Evolutionary conservation across 2,329 filamentous ascomycete genomes (phyloP).

Genomic region (Rutstroemia sydowiana): DNA sequence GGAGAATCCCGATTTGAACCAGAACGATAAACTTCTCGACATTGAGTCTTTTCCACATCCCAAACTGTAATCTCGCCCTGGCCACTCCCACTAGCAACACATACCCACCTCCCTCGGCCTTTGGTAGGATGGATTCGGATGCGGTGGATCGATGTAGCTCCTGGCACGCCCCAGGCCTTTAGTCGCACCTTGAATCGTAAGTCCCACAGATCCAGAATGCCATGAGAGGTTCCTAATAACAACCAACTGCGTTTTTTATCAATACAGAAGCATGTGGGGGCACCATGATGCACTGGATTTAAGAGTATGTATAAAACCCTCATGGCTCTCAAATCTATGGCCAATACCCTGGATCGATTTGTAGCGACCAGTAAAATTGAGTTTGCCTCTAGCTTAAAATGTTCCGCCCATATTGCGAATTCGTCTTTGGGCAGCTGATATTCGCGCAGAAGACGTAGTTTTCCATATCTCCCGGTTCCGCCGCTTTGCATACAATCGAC

Average conservation of each 20-base stretch:
- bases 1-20: slow-evolving; percentile 52
- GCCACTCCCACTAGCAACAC: slow-evolving; percentile 79
- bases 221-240: slow-evolving; percentile 83
- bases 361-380: slow-evolving; percentile 86
- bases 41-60: slow-evolving; percentile 87
- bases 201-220: slow-evolving; percentile 91
- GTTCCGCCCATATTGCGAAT: slow-evolving; percentile 82
- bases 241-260: slow-evolving; percentile 86
- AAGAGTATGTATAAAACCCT: slow-evolving; percentile 68
- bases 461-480: slow-evolving; percentile 65
- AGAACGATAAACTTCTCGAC: slow-evolving; percentile 77
- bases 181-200: slow-evolving; percentile 86
- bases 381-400: slow-evolving; percentile 73
- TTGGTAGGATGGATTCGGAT: slow-evolving; percentile 72
- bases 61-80: slow-evolving; percentile 88
- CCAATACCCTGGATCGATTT: slow-evolving; percentile 74
- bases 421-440: slow-evolving; percentile 71
- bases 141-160: slow-evolving; percentile 71
- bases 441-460: slow-evolving; percentile 67
- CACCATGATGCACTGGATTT: slow-evolving; percentile 87
- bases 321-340: slow-evolving; percentile 85
- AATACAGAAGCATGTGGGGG: slow-evolving; percentile 83
- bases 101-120: slow-evolving; percentile 76
- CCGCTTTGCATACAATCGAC: slow-evolving; percentile 50
- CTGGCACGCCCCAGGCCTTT: slow-evolving; percentile 81